Percentiles rank a stretch among this genome's conserved stretches.
These are phyloP conservation scores for Leishmania braziliensis DNA, from an alignment of 208 protist genomes.

Conservation along the genomic window DNA sequence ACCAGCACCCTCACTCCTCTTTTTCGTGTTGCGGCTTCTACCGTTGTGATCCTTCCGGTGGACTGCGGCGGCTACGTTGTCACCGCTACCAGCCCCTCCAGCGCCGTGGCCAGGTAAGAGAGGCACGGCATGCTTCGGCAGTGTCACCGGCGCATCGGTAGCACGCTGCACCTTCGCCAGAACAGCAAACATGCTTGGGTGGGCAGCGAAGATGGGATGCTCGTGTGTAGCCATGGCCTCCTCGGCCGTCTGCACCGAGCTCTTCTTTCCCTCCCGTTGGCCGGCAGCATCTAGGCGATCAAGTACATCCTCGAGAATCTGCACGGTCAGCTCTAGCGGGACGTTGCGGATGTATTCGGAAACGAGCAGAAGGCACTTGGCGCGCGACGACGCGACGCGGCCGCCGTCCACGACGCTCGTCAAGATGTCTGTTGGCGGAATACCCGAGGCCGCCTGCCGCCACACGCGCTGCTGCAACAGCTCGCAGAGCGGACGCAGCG, in stretches of 20 bases:
- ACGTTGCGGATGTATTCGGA: conserved; percentile 88
- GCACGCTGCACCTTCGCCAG: conserved; percentile 88
- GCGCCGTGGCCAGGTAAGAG: not conserved
- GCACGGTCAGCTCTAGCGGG: conserved; percentile 79
- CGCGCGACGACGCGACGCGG: conserved; percentile 17
- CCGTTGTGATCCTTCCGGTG: conserved; percentile 7
- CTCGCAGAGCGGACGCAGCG: conserved; percentile 47
- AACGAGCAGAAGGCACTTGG: conserved; percentile 76
- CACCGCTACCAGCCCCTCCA: not conserved
- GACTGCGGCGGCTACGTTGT: not conserved
- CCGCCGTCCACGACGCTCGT: conserved; percentile 32
- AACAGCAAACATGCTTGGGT: conserved; percentile 77
- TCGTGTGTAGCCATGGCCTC: conserved; percentile 17
- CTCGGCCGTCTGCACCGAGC: not conserved
- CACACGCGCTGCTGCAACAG: conserved; percentile 62
- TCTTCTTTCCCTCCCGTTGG: conserved; percentile 3
- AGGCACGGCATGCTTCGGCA: conserved; percentile 13
- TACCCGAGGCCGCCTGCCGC: conserved; percentile 64
- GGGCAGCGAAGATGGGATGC: conserved; percentile 39
- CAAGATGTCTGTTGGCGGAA: conserved; percentile 74
- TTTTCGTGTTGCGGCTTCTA: conserved; percentile 13
- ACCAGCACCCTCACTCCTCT: not conserved
- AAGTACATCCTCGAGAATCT: conserved; percentile 67
- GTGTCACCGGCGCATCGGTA: conserved; percentile 51
- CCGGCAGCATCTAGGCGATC: conserved; percentile 48